A percentile compares a stretch with the other conserved stretches of the same genome.
Conservation (phyloP, 2,329 filamentous ascomycete genomes). For the Trichoderma koningii region DNA sequence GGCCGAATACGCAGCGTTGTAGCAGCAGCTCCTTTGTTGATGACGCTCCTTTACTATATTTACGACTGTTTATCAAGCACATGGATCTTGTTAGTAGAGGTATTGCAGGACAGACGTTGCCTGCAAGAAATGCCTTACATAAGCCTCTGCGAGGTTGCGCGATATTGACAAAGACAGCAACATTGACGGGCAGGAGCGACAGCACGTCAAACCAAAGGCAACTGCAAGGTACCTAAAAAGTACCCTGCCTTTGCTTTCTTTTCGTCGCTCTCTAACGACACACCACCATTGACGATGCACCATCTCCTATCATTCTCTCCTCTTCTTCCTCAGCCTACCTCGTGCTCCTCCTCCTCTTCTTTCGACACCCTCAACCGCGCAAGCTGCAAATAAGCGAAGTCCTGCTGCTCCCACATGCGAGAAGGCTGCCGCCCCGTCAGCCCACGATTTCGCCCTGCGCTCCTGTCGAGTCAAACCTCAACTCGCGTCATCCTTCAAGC, state of each 20-base stretch:
- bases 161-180: slow-evolving; percentile 1
- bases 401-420: too few species aligned
- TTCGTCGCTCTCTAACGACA: neutral
- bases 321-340: neutral
- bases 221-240: slow-evolving; percentile 6
- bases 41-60: slow-evolving; percentile 2
- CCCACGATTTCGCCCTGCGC: slow-evolving; percentile 8
- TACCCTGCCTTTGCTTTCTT: neutral
- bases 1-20: neutral
- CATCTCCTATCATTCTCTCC: neutral
- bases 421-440: slow-evolving; percentile 6
- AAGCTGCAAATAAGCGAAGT: slow-evolving; percentile 7
- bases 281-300: slow-evolving; percentile 1
- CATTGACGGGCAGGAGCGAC: neutral
- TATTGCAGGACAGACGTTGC: too few species aligned
- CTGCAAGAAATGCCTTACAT: neutral
- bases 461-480: slow-evolving; percentile 1
- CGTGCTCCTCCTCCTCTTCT: neutral
- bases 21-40: too few species aligned
- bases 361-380: slow-evolving; percentile 1
- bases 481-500: neutral
- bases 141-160: neutral
- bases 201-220: neutral
- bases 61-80: slow-evolving; percentile 6
- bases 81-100: too few species aligned